Base-by-base conservation (phyloP, 2,329 filamentous ascomycete genomes). In the Ceratocystis cubensis region DNA sequence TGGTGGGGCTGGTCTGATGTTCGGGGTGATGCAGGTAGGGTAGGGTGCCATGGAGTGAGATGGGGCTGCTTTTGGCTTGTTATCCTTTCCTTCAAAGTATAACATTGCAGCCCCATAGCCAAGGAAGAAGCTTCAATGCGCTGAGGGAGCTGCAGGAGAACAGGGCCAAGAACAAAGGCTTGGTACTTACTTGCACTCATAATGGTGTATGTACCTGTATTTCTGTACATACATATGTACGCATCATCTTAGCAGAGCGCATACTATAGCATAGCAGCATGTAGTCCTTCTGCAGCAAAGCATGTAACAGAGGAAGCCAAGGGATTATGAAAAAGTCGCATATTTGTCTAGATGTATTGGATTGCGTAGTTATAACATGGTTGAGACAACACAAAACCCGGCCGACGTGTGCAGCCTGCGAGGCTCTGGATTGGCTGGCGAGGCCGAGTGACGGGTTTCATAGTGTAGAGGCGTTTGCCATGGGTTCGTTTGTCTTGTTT, bases 341-440 rank as follows among this genome's bases (percentile, higher is more conserved):
- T 48, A 3, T 48, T 48, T 22, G 46, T n/a, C 2, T 10, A 20
- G 20, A 22, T 41, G 37, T 4, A 41, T 41, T 41, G 37, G 10
- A 13, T 41, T 83, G 80, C 8, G 79, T 81, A 0, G 88, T 85
- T 70, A 87, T 83, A 0, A 88, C 89, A 75, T 83, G 88, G 0
- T 61, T 41, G 25, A 41, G 44, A 56, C 41, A 56, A 45, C 44
- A 61, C 28, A 50, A 48, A 63, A 15, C 61, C 13, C 25, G 59
- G 61, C 57, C 37, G 62, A 64, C 61, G 37, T 67, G 66, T 62
- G 66, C 66, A n/a, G 62, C 57, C 15, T 50, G 22, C 28, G 62
- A 64, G 66, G 53, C 56, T 22, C 45, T 61, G 33, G 50, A 64
- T 48, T 67, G 66, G 66, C 46, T n/a, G 50, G 62, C 61, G 28